Evolutionary conservation across 306 rosid genomes (phyloP).

Genomic region (Lupinus albus): DNA sequence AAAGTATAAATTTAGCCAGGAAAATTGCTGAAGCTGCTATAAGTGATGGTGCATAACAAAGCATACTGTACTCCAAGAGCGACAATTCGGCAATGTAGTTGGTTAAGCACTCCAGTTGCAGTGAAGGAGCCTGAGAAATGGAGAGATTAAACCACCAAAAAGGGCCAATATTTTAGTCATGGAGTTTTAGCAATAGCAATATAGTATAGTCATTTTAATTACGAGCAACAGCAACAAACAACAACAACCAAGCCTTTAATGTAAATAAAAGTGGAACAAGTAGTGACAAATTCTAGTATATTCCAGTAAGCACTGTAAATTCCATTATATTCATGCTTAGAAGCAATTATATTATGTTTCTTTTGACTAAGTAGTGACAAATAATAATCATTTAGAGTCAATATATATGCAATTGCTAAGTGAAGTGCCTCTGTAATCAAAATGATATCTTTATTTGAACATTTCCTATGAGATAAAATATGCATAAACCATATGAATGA

Average conservation of each 20-base stretch:
- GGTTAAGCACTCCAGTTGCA: slow-evolving; percentile 88
- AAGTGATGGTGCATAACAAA: slow-evolving; percentile 76
- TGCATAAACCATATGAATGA: neutral
- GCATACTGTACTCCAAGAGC: slow-evolving; percentile 86
- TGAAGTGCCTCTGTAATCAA: neutral
- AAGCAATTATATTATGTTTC: neutral
- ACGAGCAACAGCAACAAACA: too few relatives aligned
- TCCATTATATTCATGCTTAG: neutral
- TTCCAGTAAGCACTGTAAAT: neutral
- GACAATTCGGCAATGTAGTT: slow-evolving; percentile 85
- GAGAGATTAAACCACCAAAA: neutral
- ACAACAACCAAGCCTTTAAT: too few relatives aligned
- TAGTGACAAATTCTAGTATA: too few relatives aligned
- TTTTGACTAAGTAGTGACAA: neutral
- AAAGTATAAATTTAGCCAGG: slow-evolving; percentile 70
- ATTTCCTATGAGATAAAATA: slow-evolving; percentile 4
- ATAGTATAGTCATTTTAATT: too few relatives aligned
- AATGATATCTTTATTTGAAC: neutral
- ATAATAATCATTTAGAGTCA: neutral
- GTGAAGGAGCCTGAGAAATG: slow-evolving; percentile 52
- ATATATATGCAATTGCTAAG: neutral
- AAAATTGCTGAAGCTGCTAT: slow-evolving; percentile 88
- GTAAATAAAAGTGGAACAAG: too few relatives aligned
- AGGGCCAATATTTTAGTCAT: slow-evolving; percentile 12
- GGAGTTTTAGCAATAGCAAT: neutral